Conservation (phyloP, 306 rosid genomes). For the Cucumis melo region DNA sequence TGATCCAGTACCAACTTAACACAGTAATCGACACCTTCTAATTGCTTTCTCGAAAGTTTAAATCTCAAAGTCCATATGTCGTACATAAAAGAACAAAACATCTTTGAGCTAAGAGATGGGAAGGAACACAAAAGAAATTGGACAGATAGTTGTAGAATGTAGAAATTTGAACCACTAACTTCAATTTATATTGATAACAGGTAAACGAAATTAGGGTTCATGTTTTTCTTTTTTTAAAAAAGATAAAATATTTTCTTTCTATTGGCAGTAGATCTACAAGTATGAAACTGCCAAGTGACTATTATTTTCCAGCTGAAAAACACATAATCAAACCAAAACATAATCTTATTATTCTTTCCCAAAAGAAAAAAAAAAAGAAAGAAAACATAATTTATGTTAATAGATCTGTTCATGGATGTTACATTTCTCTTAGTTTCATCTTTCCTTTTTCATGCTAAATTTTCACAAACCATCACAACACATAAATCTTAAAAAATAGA, state of each 20-base stretch:
- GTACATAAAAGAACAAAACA: too few relatives aligned
- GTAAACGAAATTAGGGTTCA: too few relatives aligned
- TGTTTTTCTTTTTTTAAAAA: neutral
- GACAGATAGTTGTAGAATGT: too few relatives aligned
- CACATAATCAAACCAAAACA: neutral
- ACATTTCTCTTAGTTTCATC: constrained; percentile 13
- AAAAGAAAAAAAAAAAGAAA: too few relatives aligned
- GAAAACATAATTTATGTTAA: constrained; percentile 12
- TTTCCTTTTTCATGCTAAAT: constrained; percentile 16
- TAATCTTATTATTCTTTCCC: neutral
- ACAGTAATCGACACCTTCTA: too few relatives aligned
- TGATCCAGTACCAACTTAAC: too few relatives aligned
- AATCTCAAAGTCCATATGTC: too few relatives aligned
- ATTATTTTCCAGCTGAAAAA: neutral
- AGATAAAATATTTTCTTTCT: neutral
- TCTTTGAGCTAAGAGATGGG: too few relatives aligned
- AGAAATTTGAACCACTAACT: too few relatives aligned
- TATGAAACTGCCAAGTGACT: neutral
- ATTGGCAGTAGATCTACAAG: neutral
- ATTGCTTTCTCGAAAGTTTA: too few relatives aligned
- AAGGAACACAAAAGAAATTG: too few relatives aligned
- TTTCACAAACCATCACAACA: neutral
- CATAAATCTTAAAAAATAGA: neutral
- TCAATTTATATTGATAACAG: neutral
- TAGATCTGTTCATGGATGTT: constrained; percentile 44